phyloP scores from a whole-genome alignment of 139 green algal species.

The Asterochloris sp. region DNA sequence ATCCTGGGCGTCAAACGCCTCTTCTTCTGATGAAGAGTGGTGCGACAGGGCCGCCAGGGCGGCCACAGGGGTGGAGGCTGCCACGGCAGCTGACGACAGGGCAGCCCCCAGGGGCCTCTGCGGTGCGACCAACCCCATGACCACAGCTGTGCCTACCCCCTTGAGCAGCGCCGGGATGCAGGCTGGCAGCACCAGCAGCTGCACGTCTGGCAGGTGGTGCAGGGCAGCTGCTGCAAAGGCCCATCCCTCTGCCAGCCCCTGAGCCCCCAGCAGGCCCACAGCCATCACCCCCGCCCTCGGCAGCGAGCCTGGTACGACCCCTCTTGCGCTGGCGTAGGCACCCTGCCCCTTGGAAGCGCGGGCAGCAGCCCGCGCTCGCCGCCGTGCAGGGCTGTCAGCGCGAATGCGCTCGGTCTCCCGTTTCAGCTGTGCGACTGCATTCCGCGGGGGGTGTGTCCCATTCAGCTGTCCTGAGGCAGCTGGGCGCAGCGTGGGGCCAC shows the following conservation, averaged over 20 bases:
- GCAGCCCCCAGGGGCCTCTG: conserved; percentile 8
- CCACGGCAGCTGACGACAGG: background rate
- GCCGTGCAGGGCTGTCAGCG: too few relatives aligned
- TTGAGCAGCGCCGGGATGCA: conserved; percentile 14
- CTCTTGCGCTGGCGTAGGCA: too few relatives aligned
- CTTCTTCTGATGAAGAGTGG: background rate
- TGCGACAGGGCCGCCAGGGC: background rate
- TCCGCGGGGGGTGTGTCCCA: too few relatives aligned
- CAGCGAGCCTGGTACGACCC: too few relatives aligned
- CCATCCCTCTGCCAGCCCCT: too few relatives aligned
- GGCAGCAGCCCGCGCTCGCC: too few relatives aligned
- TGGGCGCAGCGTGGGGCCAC: background rate
- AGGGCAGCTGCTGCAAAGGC: background rate
- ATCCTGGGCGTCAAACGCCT: background rate
- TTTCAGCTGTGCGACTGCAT: too few relatives aligned
- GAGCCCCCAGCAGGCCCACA: too few relatives aligned
- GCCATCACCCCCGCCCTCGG: too few relatives aligned
- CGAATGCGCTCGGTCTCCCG: too few relatives aligned
- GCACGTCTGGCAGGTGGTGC: background rate
- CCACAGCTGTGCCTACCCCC: conserved; percentile 1
- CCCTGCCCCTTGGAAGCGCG: too few relatives aligned
- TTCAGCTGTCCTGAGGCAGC: conserved; percentile 14
- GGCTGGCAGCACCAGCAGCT: background rate
- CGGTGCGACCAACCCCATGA: background rate
- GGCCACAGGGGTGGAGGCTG: background rate